Percentiles rank a stretch among this genome's conserved stretches.
These are phyloP conservation scores for Botrytis sinoallii DNA, from an alignment of 2,329 filamentous ascomycete genomes.

Conservation along the genomic window DNA sequence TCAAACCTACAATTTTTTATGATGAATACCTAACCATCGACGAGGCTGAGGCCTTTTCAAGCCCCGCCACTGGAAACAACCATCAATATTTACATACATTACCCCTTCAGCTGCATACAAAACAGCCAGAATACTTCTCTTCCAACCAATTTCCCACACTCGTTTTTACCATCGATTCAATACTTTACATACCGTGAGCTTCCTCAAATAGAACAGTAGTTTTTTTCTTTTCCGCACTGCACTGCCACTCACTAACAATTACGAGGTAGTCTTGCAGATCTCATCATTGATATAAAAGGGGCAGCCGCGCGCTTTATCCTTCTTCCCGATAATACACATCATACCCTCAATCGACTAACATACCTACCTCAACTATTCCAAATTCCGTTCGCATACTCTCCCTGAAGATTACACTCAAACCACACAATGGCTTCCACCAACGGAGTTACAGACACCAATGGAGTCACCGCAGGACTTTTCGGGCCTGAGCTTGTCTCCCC, in stretches of 20 bases:
- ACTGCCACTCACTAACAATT: not conserved
- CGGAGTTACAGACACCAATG: constrained; percentile 37
- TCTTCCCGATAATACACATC: not conserved
- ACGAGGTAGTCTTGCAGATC: constrained; percentile 2
- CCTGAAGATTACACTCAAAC: not conserved
- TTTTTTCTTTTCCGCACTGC: not conserved
- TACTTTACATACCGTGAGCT: not conserved
- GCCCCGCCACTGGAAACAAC: not conserved
- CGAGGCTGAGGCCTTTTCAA: not conserved
- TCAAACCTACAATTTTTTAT: not conserved
- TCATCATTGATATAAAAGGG: constrained; percentile 3
- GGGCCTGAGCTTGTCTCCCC: constrained; percentile 72
- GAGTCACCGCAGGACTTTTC: constrained; percentile 64
- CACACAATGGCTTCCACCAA: constrained; percentile 16
- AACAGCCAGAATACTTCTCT: not conserved
- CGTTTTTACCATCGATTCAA: not conserved
- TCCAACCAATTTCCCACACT: constrained; percentile 2
- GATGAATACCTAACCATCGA: not conserved
- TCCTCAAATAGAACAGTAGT: not conserved
- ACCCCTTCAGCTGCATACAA: not conserved
- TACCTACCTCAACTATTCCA: no score
- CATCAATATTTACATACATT: not conserved
- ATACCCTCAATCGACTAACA: not conserved
- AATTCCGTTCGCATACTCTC: not conserved
- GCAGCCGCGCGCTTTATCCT: not conserved